Evolutionary conservation across 768 basidiomycete genomes (phyloP).

Genomic region (Lactifluus piperatus): DNA sequence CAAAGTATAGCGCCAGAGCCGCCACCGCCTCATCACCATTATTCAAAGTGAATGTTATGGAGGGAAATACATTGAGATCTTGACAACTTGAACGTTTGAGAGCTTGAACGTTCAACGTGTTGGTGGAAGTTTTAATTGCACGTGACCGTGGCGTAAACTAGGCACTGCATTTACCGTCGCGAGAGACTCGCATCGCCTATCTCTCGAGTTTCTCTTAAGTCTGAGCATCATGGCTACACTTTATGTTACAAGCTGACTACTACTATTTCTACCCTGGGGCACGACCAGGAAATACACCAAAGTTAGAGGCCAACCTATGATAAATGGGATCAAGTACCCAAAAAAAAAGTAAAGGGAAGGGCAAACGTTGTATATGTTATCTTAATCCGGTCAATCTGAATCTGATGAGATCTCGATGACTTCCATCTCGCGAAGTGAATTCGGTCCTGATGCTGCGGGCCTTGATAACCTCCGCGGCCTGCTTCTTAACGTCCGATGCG

Average conservation of each 20-base stretch:
- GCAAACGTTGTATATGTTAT: background rate
- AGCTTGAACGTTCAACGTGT: no score
- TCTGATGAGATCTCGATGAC: conserved; percentile 15
- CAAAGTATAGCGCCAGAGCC: no score
- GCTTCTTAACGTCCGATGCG: background rate
- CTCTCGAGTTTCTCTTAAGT: background rate
- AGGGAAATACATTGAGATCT: no score
- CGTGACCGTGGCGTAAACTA: no score
- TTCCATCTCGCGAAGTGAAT: background rate
- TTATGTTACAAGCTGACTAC: background rate
- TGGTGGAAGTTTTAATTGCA: no score
- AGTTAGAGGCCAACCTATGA: background rate
- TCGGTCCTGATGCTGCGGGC: background rate
- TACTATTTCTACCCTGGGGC: background rate
- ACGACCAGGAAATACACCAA: background rate
- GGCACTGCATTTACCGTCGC: no score
- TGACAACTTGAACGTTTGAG: no score
- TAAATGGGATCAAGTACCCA: background rate
- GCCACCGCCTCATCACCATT: no score
- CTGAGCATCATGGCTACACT: background rate
- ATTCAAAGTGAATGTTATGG: no score
- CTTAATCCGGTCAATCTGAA: no score
- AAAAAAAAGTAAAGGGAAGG: no score
- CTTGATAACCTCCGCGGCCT: background rate
- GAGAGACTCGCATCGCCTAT: background rate